Percentiles rank a stretch among this genome's conserved stretches.
phyloP scores from a whole-genome alignment of 352 stramenopile genomes.

The Globisporangium rhizosaccharum region DNA sequence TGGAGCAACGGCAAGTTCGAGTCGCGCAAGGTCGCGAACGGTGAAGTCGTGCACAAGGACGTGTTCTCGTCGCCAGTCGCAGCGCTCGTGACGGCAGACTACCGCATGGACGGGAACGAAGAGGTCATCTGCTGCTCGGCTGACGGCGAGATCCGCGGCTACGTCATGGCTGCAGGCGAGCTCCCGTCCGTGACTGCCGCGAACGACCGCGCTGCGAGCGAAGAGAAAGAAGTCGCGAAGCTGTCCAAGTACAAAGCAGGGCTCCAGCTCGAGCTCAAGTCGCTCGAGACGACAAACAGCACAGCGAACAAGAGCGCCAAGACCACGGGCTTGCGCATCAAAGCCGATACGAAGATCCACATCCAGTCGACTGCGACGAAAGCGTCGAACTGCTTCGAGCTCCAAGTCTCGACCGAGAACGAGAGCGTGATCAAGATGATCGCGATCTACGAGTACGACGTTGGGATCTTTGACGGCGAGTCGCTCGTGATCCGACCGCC shows the following conservation, averaged over 20 bases:
- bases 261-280: slow-evolving; percentile 73
- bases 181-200: slow-evolving; percentile 19
- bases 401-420: slow-evolving; percentile 80
- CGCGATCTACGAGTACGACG: slow-evolving; percentile 82
- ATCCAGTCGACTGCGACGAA: slow-evolving; percentile 53
- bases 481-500: slow-evolving; percentile 62
- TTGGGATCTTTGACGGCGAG: slow-evolving; percentile 83
- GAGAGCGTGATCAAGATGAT: slow-evolving; percentile 88
- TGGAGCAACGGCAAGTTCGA: slow-evolving; percentile 91
- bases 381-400: slow-evolving; percentile 53
- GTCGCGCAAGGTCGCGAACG: slow-evolving; percentile 63
- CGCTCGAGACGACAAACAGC: slow-evolving; percentile 43
- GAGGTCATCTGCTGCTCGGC: slow-evolving; percentile 86
- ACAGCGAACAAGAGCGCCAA: slow-evolving; percentile 28
- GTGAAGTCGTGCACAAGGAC: slow-evolving; percentile 83
- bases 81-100: slow-evolving; percentile 75
- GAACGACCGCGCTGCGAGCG: slow-evolving; percentile 38
- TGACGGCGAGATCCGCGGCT: slow-evolving; percentile 79
- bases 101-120: slow-evolving; percentile 83
- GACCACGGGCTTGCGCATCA: slow-evolving; percentile 37
- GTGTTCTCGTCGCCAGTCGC: slow-evolving; percentile 58
- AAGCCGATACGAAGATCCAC: slow-evolving; percentile 50
- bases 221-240: slow-evolving; percentile 77
- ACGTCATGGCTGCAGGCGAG: slow-evolving; percentile 43
- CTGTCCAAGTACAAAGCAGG: slow-evolving; percentile 77